Evolutionary conservation across 2,329 filamentous ascomycete species (phyloP).

Genomic region (Scortechinia acanthostroma): DNA sequence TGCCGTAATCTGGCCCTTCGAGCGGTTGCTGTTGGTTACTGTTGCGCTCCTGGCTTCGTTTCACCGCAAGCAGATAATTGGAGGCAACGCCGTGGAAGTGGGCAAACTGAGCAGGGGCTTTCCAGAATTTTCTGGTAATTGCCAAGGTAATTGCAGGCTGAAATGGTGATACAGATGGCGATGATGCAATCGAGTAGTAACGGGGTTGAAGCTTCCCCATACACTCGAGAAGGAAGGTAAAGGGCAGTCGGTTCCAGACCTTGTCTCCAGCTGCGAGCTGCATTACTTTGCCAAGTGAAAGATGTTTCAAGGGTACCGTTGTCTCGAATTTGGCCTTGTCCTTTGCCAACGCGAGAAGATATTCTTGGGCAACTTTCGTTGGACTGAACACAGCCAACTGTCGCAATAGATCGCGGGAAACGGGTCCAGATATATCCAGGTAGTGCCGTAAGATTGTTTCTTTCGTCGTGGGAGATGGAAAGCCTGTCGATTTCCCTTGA

Average conservation of each 20-base stretch:
- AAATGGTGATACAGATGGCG: conserved; percentile 31
- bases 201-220: conserved; percentile 48
- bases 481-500: conserved; percentile 8
- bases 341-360: conserved; percentile 16
- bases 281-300: conserved; percentile 27
- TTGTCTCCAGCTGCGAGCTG: conserved; percentile 11
- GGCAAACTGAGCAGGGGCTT: too few relatives aligned
- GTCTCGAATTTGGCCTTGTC: conserved; percentile 21
- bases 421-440: conserved; percentile 32
- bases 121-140: too few relatives aligned
- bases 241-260: conserved; percentile 30
- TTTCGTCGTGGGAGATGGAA: conserved; percentile 28
- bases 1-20: too few relatives aligned
- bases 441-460: conserved; percentile 31
- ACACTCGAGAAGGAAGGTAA: conserved; percentile 46
- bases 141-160: conserved; percentile 29
- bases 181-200: conserved; percentile 57
- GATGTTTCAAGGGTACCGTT: conserved; percentile 17
- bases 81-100: too few relatives aligned
- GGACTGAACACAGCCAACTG: conserved; percentile 28
- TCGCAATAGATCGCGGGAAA: conserved; percentile 25
- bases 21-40: too few relatives aligned
- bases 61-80: too few relatives aligned
- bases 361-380: conserved; percentile 14
- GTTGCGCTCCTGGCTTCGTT: too few relatives aligned